These are phyloP conservation scores for Coemansia sp. DNA, from an alignment of 192 early-diverging fungal species.

Conservation along the genomic window DNA sequence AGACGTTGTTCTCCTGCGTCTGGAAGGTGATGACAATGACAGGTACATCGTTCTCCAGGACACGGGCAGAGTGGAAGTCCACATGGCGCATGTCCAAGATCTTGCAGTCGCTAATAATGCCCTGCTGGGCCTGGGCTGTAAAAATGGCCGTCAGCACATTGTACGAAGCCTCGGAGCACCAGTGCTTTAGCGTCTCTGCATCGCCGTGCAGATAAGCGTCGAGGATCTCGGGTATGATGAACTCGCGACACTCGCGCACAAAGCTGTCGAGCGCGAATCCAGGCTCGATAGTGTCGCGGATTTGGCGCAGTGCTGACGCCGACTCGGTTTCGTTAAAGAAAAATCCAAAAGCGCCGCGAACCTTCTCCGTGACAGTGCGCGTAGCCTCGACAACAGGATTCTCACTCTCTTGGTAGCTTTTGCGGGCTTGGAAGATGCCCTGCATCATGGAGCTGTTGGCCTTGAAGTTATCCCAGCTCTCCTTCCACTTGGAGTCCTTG, in stretches of 20 bases:
- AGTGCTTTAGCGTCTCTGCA: conserved; percentile 76
- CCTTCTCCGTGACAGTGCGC: conserved; percentile 74
- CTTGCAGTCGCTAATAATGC: conserved; percentile 91
- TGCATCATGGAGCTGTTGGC: conserved; percentile 85
- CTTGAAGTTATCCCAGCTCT: conserved; percentile 92
- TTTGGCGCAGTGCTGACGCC: conserved; percentile 81
- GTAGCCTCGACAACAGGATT: conserved; percentile 79
- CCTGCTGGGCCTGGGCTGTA: conserved; percentile 82
- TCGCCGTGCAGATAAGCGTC: conserved; percentile 93
- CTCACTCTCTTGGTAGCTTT: conserved; percentile 87
- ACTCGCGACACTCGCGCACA: conserved; percentile 88
- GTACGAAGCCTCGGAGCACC: conserved; percentile 93
- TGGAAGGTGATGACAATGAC: conserved; percentile 87
- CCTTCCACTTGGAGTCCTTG: conserved; percentile 85
- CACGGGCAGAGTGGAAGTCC: conserved; percentile 85
- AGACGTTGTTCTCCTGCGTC: conserved; percentile 93
- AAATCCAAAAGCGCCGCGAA: conserved; percentile 76
- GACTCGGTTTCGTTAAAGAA: conserved; percentile 94
- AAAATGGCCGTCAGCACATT: conserved; percentile 83
- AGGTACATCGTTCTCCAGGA: conserved; percentile 93
- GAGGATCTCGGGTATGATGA: conserved; percentile 93
- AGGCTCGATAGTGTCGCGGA: conserved; percentile 83
- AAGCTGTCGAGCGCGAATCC: conserved; percentile 83
- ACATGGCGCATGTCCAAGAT: conserved; percentile 91
- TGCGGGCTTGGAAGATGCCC: conserved; percentile 75